Evolutionary conservation across 805 yeast genomes (phyloP), one percentile per base, ranked within the genome.

Genomic region (Starmerella bombicola): DNA sequence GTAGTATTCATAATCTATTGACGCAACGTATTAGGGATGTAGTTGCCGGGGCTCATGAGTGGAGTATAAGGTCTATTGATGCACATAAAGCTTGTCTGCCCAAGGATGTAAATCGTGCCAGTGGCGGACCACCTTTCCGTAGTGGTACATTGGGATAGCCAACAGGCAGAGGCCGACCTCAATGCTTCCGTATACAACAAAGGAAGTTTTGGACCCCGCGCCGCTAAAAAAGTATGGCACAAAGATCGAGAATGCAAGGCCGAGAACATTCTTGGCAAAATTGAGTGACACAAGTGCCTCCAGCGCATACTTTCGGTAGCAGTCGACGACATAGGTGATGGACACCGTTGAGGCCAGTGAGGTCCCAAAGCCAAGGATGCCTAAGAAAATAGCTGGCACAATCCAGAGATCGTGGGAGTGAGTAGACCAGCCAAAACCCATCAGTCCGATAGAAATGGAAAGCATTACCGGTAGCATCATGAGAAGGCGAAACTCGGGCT

Each of bases 391-490:
- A 2, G 75, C 66, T 1, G 79, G 79, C 1, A 70, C 79, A 38
- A 70, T 61, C 80, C 79, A 72, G 7, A 55, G 47, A 49, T 72
- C 74, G 15, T 61, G 50, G 4, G 55, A 62, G 18, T 62, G 55
- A 0, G 74, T 55, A 2, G 77, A 62, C 79, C 80, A 74, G 4
- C 80, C 80, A 52, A 70, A 75, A 4, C 79, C 80, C 65, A 75
- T 68, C 33, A 74, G 59, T 2, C 80, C 80, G 31, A 71, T 60
- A 4, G 64, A 40, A 8, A 63, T 59, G 2, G 70, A 42, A 9
- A 71, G 45, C 42, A 66, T 55, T 16, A 72, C 68, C 1, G 77
- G 77, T 12, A 70, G 26, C 17, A 72, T 56, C 77, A 74, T 70
- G 19, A 73, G 44, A 26, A 74, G 58, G 24, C 80, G 62, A 53